Percentiles rank a stretch among this genome's conserved stretches.
These are phyloP conservation scores for Cudoniella acicularis DNA, from an alignment of 495 filamentous ascomycete genomes.

Conservation along the genomic window DNA sequence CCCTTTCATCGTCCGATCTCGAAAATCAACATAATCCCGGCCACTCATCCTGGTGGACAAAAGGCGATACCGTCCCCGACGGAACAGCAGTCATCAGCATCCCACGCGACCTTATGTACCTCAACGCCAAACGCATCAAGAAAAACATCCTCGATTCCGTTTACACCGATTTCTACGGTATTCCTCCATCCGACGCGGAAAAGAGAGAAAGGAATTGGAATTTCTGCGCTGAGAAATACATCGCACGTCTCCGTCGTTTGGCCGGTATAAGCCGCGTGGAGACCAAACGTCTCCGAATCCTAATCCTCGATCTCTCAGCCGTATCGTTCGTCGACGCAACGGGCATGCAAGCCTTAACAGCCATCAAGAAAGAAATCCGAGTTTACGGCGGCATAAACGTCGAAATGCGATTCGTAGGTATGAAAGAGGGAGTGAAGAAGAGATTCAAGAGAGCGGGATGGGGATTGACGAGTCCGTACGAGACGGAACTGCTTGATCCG, in stretches of 20 bases:
- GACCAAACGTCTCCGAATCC: conserved; percentile 6
- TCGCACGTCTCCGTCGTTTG: not conserved
- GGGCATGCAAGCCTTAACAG: conserved; percentile 6
- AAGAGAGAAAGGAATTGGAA: conserved; percentile 10
- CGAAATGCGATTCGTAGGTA: conserved; percentile 30
- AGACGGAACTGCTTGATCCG: not conserved
- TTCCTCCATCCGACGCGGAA: not conserved
- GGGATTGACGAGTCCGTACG: conserved; percentile 28
- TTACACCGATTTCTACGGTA: not conserved
- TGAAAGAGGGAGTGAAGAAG: conserved; percentile 22
- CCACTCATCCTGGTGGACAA: conserved; percentile 1
- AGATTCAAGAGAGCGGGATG: conserved; percentile 31
- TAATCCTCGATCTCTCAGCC: conserved; percentile 10
- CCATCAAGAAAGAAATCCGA: not conserved
- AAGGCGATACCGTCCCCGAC: not conserved
- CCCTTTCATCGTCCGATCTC: not conserved
- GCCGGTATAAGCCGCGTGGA: conserved; percentile 1
- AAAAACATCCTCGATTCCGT: conserved; percentile 8
- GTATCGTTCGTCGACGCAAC: conserved; percentile 13
- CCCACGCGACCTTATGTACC: conserved; percentile 7
- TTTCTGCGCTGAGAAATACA: conserved; percentile 2
- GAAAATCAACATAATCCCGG: not conserved
- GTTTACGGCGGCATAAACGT: conserved; percentile 6
- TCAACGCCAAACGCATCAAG: conserved; percentile 10
- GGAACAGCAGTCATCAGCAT: conserved; percentile 13